phyloP scores from a whole-genome alignment of 169 alveolate genomes.

The Babesia caballi region DNA sequence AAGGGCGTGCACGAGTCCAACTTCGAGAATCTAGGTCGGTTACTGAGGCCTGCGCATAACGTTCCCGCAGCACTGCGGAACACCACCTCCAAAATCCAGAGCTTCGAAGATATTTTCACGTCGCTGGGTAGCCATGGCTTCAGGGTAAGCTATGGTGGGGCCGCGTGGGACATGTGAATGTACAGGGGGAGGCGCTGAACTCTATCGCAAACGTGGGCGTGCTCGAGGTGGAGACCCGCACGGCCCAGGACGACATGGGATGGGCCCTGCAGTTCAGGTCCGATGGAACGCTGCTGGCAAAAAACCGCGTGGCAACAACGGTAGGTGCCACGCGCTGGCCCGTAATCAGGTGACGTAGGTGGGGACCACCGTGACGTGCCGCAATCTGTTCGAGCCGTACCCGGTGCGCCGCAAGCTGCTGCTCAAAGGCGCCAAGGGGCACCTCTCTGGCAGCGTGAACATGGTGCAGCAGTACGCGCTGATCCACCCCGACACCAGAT shows the following conservation, averaged over 20 bases:
- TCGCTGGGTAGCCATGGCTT: slow-evolving; percentile 91
- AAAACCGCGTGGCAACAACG: slow-evolving; percentile 64
- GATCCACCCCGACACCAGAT: slow-evolving; percentile 50
- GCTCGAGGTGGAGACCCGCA: slow-evolving; percentile 68
- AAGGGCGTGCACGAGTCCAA: slow-evolving; percentile 85
- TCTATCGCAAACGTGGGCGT: slow-evolving; percentile 72
- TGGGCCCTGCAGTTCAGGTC: slow-evolving; percentile 64
- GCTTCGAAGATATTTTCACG: slow-evolving; percentile 85
- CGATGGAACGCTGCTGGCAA: slow-evolving; percentile 61
- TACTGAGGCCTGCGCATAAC: not conserved
- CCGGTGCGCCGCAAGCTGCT: slow-evolving; percentile 55
- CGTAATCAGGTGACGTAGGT: not conserved
- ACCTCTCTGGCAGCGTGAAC: slow-evolving; percentile 17
- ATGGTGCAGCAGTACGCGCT: slow-evolving; percentile 64
- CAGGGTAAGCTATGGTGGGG: slow-evolving; percentile 72
- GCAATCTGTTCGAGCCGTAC: slow-evolving; percentile 50
- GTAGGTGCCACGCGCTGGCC: not conserved
- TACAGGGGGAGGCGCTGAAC: slow-evolving; percentile 79
- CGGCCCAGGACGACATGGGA: slow-evolving; percentile 66
- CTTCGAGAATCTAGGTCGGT: slow-evolving; percentile 75
- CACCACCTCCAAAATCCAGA: slow-evolving; percentile 91
- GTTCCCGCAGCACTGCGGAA: slow-evolving; percentile 71
- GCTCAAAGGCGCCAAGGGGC: slow-evolving; percentile 25
- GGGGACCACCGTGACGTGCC: slow-evolving; percentile 59
- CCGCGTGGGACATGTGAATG: not conserved